These are phyloP conservation scores for Salicornia ramosissima DNA, from an alignment of 148 eudicot species.

Conservation along the genomic window DNA sequence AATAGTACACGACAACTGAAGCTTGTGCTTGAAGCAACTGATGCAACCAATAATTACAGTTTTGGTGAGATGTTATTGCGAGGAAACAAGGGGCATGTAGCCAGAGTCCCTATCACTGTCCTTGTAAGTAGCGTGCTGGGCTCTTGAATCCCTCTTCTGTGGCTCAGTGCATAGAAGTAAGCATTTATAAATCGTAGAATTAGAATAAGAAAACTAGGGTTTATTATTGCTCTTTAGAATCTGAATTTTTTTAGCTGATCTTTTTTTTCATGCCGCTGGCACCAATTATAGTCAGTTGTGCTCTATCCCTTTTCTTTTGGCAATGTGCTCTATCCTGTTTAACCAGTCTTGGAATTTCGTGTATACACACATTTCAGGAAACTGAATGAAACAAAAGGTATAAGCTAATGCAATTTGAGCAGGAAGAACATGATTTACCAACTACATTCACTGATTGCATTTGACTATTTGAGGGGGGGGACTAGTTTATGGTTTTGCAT, in stretches of 20 bases:
- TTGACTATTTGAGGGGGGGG: no score
- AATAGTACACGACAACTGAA: slow-evolving; percentile 37
- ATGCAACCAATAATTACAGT: slow-evolving; percentile 39
- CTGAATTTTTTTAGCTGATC: not conserved
- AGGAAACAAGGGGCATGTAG: slow-evolving; percentile 47
- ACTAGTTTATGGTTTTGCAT: no score
- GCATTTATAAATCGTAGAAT: not conserved
- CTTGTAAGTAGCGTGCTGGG: slow-evolving; percentile 48
- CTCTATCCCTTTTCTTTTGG: not conserved
- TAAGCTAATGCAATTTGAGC: not conserved
- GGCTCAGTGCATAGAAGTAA: not conserved
- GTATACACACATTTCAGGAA: not conserved
- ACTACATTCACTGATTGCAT: not conserved
- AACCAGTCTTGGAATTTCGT: not conserved
- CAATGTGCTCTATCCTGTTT: not conserved
- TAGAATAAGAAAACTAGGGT: slow-evolving; percentile 17
- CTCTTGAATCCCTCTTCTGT: slow-evolving; percentile 10
- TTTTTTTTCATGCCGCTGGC: not conserved
- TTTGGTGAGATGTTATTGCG: slow-evolving; percentile 52
- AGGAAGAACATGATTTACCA: not conserved
- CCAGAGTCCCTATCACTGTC: slow-evolving; percentile 56
- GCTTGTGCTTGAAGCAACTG: slow-evolving; percentile 41
- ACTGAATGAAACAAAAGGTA: not conserved
- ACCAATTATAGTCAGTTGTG: not conserved
- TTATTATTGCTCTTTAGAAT: not conserved